These are phyloP conservation scores for Colletotrichum australisinense DNA, from an alignment of 2,329 filamentous ascomycete genomes.

Conservation along the genomic window DNA sequence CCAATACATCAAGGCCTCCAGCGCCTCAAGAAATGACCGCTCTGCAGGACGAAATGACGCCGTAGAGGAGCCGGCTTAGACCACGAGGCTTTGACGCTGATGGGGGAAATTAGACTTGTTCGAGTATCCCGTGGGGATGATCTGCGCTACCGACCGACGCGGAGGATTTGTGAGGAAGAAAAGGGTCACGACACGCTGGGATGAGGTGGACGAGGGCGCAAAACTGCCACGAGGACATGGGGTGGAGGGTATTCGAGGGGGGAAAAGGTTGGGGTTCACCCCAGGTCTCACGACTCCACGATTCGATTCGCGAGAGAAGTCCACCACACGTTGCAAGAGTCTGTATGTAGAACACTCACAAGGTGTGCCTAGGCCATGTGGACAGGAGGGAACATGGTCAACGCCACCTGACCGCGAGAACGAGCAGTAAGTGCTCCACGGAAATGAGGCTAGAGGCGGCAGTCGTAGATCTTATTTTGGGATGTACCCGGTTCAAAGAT, in stretches of 20 bases:
- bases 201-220: background rate
- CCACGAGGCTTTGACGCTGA: background rate
- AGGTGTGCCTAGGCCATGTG: slow-evolving; percentile 16
- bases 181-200: background rate
- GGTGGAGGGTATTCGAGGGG: background rate
- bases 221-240: slow-evolving; percentile 9
- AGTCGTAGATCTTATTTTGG: background rate
- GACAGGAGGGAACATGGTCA: background rate
- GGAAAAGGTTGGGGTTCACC: background rate
- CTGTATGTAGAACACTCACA: slow-evolving; percentile 1
- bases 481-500: background rate
- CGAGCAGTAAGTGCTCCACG: background rate
- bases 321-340: background rate
- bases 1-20: background rate
- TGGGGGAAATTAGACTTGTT: background rate
- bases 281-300: slow-evolving; percentile 26
- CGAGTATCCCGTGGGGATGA: slow-evolving; percentile 6
- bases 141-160: slow-evolving; percentile 11
- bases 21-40: background rate
- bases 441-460: background rate
- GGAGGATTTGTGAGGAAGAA: slow-evolving; percentile 18
- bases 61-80: slow-evolving; percentile 17
- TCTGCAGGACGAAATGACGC: background rate
- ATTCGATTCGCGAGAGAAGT: slow-evolving; percentile 2
- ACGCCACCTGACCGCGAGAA: slow-evolving; percentile 14